These are phyloP conservation scores for Globisporangium cederbergense DNA, from an alignment of 352 stramenopile species.

Conservation along the genomic window DNA sequence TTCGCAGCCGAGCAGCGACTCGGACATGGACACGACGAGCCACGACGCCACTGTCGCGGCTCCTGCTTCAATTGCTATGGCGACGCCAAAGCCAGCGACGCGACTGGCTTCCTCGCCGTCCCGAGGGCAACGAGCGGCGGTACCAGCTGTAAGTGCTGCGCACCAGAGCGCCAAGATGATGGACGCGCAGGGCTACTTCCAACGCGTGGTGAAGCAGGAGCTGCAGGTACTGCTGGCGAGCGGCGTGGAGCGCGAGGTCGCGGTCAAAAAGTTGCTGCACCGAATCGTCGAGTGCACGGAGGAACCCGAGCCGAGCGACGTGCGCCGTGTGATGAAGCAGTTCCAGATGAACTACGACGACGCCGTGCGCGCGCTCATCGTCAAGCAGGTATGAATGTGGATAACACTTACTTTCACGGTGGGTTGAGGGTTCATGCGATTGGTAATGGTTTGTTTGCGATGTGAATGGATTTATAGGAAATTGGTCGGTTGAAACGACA, in stretches of 20 bases:
- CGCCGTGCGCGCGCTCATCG: constrained; percentile 76
- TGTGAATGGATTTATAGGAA: constrained; percentile 33
- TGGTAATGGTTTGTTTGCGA: background rate
- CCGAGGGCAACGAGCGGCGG: background rate
- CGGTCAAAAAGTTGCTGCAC: constrained; percentile 66
- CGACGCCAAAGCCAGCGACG: background rate
- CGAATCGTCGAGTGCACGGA: constrained; percentile 72
- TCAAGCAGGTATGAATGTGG: constrained; percentile 54
- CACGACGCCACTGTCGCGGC: background rate
- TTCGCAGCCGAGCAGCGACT: constrained; percentile 10
- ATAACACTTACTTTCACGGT: background rate
- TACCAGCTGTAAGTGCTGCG: background rate
- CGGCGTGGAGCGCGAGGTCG: constrained; percentile 60
- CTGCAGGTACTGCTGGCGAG: constrained; percentile 56
- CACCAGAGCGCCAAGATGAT: constrained; percentile 55
- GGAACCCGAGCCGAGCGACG: constrained; percentile 53
- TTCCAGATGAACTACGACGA: constrained; percentile 88
- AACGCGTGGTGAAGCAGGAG: constrained; percentile 78
- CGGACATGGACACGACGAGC: constrained; percentile 15
- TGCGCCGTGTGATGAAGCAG: constrained; percentile 76
- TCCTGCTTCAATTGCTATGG: background rate
- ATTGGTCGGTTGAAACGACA: constrained; percentile 69
- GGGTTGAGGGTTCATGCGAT: background rate
- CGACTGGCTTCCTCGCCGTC: background rate
- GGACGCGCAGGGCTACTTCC: constrained; percentile 68